Evolutionary conservation across 805 yeast species (phyloP).

Genomic region (Spathaspora girioi): DNA sequence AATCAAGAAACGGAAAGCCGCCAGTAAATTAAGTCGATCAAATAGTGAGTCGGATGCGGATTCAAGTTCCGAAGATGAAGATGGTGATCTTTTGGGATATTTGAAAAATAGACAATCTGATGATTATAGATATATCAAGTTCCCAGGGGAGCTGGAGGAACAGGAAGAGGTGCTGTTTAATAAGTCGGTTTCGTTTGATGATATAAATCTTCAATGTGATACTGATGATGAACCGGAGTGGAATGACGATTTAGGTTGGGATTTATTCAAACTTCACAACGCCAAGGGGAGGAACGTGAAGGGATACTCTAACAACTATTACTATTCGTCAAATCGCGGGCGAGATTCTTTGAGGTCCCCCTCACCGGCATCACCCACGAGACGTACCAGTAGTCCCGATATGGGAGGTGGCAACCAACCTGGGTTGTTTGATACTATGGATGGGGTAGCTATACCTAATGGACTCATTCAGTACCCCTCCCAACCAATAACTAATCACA

Average conservation of each 20-base stretch:
- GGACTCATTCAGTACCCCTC: slow-evolving; percentile 28
- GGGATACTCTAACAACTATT: slow-evolving; percentile 1
- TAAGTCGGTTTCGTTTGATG: slow-evolving; percentile 51
- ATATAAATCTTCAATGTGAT: slow-evolving; percentile 38
- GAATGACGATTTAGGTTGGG: slow-evolving; percentile 12
- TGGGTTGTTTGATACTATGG: neutral
- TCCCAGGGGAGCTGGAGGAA: slow-evolving; percentile 12
- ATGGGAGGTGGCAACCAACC: neutral
- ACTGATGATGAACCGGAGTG: slow-evolving; percentile 15
- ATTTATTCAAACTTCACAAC: slow-evolving; percentile 1
- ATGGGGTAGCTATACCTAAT: neutral
- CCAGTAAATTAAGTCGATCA: neutral
- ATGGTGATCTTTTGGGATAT: slow-evolving; percentile 13
- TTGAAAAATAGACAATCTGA: slow-evolving; percentile 15
- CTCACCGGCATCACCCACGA: slow-evolving; percentile 8
- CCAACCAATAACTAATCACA: slow-evolving; percentile 36
- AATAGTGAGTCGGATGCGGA: neutral
- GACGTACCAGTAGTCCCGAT: slow-evolving; percentile 10
- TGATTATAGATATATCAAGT: slow-evolving; percentile 18
- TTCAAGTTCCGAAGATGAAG: neutral
- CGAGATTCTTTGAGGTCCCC: slow-evolving; percentile 13
- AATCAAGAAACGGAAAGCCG: neutral
- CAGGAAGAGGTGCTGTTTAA: slow-evolving; percentile 12
- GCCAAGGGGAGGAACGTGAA: neutral
- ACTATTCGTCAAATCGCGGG: slow-evolving; percentile 9